These are phyloP conservation scores for Clonostachys solani DNA, from an alignment of 2,329 filamentous ascomycete species.

Conservation along the genomic window DNA sequence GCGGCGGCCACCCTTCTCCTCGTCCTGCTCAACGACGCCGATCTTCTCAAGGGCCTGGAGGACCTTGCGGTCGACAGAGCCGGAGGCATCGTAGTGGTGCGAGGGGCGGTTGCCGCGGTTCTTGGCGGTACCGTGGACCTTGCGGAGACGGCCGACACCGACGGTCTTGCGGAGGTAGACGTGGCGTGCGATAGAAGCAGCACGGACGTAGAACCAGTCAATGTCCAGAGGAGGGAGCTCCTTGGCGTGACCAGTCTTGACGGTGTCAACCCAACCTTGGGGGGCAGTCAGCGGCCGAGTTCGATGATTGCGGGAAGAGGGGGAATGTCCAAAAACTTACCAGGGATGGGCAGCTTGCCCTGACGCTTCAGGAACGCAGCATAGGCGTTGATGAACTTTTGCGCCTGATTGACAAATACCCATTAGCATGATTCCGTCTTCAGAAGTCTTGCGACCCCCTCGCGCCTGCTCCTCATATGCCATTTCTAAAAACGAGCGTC, in stretches of 20 bases:
- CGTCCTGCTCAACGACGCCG: slow-evolving; percentile 93
- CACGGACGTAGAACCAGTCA: slow-evolving; percentile 94
- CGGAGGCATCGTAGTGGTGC: slow-evolving; percentile 93
- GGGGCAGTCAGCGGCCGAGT: neutral
- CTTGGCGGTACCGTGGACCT: slow-evolving; percentile 93
- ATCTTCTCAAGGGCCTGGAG: slow-evolving; percentile 99
- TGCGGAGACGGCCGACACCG: slow-evolving; percentile 95
- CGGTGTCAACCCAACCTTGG: slow-evolving; percentile 95
- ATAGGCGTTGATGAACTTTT: slow-evolving; percentile 86
- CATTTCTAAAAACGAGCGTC: neutral
- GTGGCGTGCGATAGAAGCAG: slow-evolving; percentile 93
- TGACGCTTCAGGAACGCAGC: slow-evolving; percentile 89
- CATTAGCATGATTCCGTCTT: slow-evolving; percentile 72
- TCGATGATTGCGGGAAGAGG: neutral
- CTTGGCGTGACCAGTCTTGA: slow-evolving; percentile 96
- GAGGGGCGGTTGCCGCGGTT: slow-evolving; percentile 91
- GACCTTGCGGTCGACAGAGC: slow-evolving; percentile 95
- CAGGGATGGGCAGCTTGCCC: slow-evolving; percentile 87
- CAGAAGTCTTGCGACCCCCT: slow-evolving; percentile 71
- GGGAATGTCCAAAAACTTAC: slow-evolving; percentile 44
- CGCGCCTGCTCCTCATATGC: slow-evolving; percentile 55
- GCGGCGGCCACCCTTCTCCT: slow-evolving; percentile 97
- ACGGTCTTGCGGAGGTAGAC: slow-evolving; percentile 99
- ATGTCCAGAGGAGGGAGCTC: slow-evolving; percentile 97
- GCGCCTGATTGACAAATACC: slow-evolving; percentile 58